Evolutionary conservation across 495 filamentous ascomycete species (phyloP).

Genomic region (Annulohypoxylon moriforme): DNA sequence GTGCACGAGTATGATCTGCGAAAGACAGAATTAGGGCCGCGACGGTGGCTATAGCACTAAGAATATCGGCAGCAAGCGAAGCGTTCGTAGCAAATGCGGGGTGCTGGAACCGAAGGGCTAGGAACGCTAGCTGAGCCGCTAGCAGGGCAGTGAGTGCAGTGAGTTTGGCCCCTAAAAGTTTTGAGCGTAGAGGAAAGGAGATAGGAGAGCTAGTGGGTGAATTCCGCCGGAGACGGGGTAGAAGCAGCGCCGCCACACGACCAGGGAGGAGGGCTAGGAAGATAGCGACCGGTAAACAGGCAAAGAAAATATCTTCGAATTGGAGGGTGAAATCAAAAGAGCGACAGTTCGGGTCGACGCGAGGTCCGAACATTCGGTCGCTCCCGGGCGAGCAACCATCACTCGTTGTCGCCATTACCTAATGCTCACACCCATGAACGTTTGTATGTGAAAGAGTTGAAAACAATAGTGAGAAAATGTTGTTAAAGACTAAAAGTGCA

Average conservation of each 20-base stretch:
- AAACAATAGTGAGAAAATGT: too few species aligned
- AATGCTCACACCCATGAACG: neutral
- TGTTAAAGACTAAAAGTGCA: too few species aligned
- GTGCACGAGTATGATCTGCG: neutral
- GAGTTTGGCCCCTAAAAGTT: neutral
- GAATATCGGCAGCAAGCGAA: neutral
- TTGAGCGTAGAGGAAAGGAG: neutral
- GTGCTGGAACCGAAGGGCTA: neutral
- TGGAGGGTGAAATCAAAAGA: conserved; percentile 2
- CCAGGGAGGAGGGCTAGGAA: neutral
- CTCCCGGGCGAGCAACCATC: neutral
- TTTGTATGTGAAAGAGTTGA: too few species aligned
- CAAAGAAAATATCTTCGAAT: conserved; percentile 1
- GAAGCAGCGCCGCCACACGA: neutral
- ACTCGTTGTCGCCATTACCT: neutral
- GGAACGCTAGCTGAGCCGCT: neutral
- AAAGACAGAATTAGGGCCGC: neutral
- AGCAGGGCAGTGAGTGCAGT: neutral
- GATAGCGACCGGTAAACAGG: neutral
- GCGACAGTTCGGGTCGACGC: neutral
- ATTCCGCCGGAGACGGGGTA: neutral
- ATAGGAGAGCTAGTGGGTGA: neutral
- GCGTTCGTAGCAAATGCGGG: neutral
- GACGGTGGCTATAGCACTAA: neutral
- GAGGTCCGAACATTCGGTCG: neutral